A percentile compares a stretch with the other conserved stretches of the same genome.
phyloP scores from a whole-genome alignment of 2,329 filamentous ascomycete genomes.

The Hypoxylon sp. region DNA sequence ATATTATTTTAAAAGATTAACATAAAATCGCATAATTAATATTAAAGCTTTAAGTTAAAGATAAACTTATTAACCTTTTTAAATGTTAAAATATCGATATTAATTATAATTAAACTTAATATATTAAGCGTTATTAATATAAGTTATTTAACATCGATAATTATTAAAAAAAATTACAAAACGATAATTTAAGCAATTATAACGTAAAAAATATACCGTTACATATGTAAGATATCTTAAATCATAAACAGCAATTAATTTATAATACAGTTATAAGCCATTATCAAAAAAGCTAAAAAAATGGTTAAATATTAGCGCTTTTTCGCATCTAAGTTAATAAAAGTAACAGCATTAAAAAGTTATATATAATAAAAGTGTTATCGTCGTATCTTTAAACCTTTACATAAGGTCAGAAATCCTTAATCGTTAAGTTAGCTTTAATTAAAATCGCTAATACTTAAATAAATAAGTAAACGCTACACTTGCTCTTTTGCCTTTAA shows the following conservation, averaged over 20 bases:
- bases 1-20: neutral
- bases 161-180: conserved; percentile 2
- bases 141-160: neutral
- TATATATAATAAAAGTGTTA: neutral
- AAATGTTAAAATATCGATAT: neutral
- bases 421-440: neutral
- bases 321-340: neutral
- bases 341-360: neutral
- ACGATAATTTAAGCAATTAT: neutral
- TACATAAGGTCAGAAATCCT: neutral
- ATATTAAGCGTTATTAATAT: neutral
- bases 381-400: neutral
- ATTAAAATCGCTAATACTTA: neutral
- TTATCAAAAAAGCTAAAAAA: too few relatives aligned
- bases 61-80: neutral
- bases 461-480: neutral
- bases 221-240: too few relatives aligned
- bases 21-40: neutral
- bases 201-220: neutral
- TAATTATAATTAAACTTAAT: neutral
- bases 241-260: too few relatives aligned
- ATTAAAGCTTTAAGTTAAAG: neutral
- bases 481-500: neutral
- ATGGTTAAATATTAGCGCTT: too few relatives aligned
- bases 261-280: too few relatives aligned